phyloP scores from a whole-genome alignment of 305 asterid genomes.

The Fraxinus latifolia region DNA sequence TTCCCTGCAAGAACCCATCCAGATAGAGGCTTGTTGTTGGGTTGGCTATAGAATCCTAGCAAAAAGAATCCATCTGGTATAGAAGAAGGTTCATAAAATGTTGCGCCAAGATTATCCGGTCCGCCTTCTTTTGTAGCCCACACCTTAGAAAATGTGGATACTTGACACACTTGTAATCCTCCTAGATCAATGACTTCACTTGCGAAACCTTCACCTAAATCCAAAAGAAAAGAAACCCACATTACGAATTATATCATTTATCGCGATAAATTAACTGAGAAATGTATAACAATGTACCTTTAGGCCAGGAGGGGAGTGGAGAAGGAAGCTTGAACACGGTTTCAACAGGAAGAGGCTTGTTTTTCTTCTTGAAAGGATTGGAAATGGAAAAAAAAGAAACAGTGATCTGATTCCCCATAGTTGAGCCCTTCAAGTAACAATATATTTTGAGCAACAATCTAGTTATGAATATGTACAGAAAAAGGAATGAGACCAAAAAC shows the following conservation, averaged over 20 bases:
- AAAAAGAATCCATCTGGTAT: slow-evolving; percentile 66
- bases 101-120: slow-evolving; percentile 63
- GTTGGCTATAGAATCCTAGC: slow-evolving; percentile 75
- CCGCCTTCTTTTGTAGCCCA: slow-evolving; percentile 76
- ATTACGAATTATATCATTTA: neutral
- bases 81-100: slow-evolving; percentile 62
- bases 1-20: slow-evolving; percentile 69
- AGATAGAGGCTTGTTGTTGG: slow-evolving; percentile 54
- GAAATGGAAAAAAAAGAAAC: slow-evolving; percentile 11
- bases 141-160: slow-evolving; percentile 41
- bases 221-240: neutral
- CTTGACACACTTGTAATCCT: slow-evolving; percentile 53
- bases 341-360: slow-evolving; percentile 46
- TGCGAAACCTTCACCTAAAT: slow-evolving; percentile 60
- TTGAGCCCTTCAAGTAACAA: neutral
- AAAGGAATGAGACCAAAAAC: slow-evolving; percentile 15
- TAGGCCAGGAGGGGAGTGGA: slow-evolving; percentile 69
- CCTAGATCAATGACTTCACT: slow-evolving; percentile 70
- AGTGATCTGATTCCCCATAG: slow-evolving; percentile 36
- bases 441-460: neutral
- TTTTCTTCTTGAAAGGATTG: slow-evolving; percentile 32
- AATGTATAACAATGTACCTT: slow-evolving; percentile 37
- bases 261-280: neutral
- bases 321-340: slow-evolving; percentile 59
- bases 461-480: neutral